These are phyloP conservation scores for Elasticomyces elasticus DNA, from an alignment of 495 filamentous ascomycete species.

Conservation along the genomic window DNA sequence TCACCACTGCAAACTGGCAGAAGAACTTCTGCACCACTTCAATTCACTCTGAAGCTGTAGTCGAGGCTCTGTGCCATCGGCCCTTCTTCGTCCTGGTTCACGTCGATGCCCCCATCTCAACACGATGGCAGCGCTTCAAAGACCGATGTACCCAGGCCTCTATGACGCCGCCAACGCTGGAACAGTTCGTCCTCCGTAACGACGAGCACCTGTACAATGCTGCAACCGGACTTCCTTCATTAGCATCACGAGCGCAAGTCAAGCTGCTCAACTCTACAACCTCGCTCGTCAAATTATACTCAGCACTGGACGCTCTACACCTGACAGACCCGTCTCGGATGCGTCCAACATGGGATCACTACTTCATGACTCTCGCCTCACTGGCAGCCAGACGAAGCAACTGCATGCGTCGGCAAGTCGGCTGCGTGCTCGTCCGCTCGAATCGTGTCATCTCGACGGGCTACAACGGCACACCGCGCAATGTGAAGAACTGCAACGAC, in stretches of 20 bases:
- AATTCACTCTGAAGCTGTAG: constrained; percentile 54
- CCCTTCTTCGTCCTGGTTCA: constrained; percentile 90
- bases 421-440: constrained; percentile 85
- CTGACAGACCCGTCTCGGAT: constrained; percentile 69
- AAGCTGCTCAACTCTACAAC: constrained; percentile 76
- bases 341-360: constrained; percentile 90
- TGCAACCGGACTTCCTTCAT: constrained; percentile 50
- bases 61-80: constrained; percentile 63
- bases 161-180: constrained; percentile 48
- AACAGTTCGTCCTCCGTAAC: constrained; percentile 65
- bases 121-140: constrained; percentile 68
- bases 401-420: constrained; percentile 95
- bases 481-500: constrained; percentile 80
- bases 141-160: constrained; percentile 36
- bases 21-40: constrained; percentile 75
- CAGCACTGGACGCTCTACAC: constrained; percentile 56
- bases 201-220: constrained; percentile 70
- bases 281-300: constrained; percentile 56
- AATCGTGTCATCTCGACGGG: constrained; percentile 85
- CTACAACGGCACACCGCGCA: constrained; percentile 92
- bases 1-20: constrained; percentile 76
- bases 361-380: constrained; percentile 93
- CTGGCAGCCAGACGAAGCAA: constrained; percentile 86
- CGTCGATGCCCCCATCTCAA: constrained; percentile 76
- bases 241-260: constrained; percentile 71